Evolutionary conservation across 768 basidiomycete genomes (phyloP), one percentile per base, ranked within the genome.

Genomic region (Pisolithus albus): DNA sequence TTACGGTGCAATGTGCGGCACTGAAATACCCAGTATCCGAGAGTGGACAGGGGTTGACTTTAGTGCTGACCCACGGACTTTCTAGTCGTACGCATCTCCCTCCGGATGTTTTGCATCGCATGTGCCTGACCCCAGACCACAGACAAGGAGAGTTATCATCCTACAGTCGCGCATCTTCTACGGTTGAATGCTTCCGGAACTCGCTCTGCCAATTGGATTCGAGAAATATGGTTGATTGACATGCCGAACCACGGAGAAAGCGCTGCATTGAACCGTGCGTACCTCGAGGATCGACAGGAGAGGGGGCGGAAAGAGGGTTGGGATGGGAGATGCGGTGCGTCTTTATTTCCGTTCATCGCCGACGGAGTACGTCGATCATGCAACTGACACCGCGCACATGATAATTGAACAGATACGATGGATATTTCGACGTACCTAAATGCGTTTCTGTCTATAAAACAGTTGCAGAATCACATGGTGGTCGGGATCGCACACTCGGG

Each of bases 161-260:
- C 53, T 3, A 13, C 55, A 28, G 50, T 66, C 11, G 43, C 47
- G 7, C 55, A 55, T 7, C 21, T 68, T 5, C 58, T 68, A 39
- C 38, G 38, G 28, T 51, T 53, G 42, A 45, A 45, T 6, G 40
- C 51, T 19, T 39, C 16, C 9, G 26, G 45, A 34, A 18, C 18
- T 42, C 38, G 28, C 42, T 19, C 15, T 24, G 23, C 21, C 38
- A 9, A 37, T 32, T 54, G 51, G 21, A 60, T 70, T 21, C 58
- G 63, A 4, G 68, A 70, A 42, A 61, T 70, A 50, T 71, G 68
- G 70, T 59, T 61, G 3, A 53, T 71, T 2, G 69, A 70, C 48
- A 58, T 67, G 49, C 71, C 66, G 1, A 72, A 70, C 47, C 70
- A 70, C 30, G 69, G 70, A 4, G 61, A 72, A 47, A 56, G 70